phyloP scores from a whole-genome alignment of 2,329 filamentous ascomycete species.

The Intubia oerlemansii region DNA sequence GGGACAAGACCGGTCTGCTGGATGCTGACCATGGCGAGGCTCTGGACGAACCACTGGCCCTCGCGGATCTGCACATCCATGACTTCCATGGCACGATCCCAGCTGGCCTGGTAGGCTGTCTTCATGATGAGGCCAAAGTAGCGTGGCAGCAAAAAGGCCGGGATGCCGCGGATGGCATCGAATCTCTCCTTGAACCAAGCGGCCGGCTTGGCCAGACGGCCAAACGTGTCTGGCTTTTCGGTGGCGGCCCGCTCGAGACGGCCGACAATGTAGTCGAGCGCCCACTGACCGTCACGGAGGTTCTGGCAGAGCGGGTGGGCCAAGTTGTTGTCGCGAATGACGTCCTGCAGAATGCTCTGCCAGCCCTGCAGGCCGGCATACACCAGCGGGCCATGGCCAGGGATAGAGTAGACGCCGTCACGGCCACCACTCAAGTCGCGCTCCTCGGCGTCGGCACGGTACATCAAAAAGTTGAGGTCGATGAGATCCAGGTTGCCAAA shows the following conservation, averaged over 20 bases:
- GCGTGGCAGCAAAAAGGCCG: constrained; percentile 73
- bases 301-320: constrained; percentile 89
- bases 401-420: constrained; percentile 79
- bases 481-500: constrained; percentile 55
- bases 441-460: constrained; percentile 78
- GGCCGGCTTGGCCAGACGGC: constrained; percentile 41
- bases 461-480: constrained; percentile 81
- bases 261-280: constrained; percentile 66
- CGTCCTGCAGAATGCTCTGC: constrained; percentile 77
- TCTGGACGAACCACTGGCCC: constrained; percentile 77
- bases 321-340: constrained; percentile 76
- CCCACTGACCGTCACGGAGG: constrained; percentile 78
- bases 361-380: constrained; percentile 97
- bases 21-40: constrained; percentile 72
- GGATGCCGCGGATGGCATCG: constrained; percentile 64
- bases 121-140: constrained; percentile 84
- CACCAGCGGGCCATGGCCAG: constrained; percentile 62
- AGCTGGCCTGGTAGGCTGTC: constrained; percentile 69
- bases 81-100: constrained; percentile 55
- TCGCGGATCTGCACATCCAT: constrained; percentile 58
- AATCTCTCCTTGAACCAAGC: constrained; percentile 71
- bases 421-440: constrained; percentile 55
- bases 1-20: constrained; percentile 80
- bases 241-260: constrained; percentile 54
- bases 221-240: constrained; percentile 32